phyloP scores from a whole-genome alignment of 495 filamentous ascomycete species.

The Xanthoparmelia taractica region DNA sequence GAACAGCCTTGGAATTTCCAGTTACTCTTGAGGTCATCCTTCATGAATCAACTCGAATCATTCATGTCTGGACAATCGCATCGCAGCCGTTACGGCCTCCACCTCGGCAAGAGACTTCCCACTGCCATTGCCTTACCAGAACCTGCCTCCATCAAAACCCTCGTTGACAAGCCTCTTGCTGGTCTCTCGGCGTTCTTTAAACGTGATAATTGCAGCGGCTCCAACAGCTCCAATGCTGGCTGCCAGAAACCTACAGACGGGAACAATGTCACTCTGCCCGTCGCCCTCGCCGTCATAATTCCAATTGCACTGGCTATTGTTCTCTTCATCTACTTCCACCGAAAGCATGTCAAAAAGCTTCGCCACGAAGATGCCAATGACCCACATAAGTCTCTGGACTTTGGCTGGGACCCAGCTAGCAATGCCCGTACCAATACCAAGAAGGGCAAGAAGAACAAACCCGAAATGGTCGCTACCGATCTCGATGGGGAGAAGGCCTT shows the following conservation, averaged over 20 bases:
- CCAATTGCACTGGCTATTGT: constrained; percentile 61
- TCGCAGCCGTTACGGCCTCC: constrained; percentile 16
- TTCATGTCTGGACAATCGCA: constrained; percentile 17
- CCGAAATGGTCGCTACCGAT: constrained; percentile 38
- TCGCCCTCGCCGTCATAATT: constrained; percentile 71
- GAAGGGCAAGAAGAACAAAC: constrained; percentile 35
- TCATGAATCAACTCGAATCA: neutral
- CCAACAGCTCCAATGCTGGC: constrained; percentile 8
- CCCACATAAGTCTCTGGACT: constrained; percentile 88
- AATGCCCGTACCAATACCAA: constrained; percentile 9
- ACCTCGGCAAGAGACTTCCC: constrained; percentile 10
- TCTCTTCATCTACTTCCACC: constrained; percentile 68
- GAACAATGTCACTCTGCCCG: constrained; percentile 59
- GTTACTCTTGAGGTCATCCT: neutral
- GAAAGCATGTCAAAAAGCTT: constrained; percentile 64
- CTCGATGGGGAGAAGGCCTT: constrained; percentile 36
- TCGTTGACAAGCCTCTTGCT: constrained; percentile 12
- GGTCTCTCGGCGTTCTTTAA: constrained; percentile 9
- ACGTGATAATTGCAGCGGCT: constrained; percentile 13
- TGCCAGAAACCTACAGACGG: constrained; percentile 53
- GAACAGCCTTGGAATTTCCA: neutral
- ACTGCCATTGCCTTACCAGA: constrained; percentile 9
- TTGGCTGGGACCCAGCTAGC: constrained; percentile 54
- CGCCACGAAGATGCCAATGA: constrained; percentile 75
- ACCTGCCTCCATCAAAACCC: constrained; percentile 4